Percentiles rank a stretch among this genome's conserved stretches.
These are phyloP conservation scores for Carex arenaria DNA, from an alignment of 202 grass and related monocot species.

Conservation along the genomic window DNA sequence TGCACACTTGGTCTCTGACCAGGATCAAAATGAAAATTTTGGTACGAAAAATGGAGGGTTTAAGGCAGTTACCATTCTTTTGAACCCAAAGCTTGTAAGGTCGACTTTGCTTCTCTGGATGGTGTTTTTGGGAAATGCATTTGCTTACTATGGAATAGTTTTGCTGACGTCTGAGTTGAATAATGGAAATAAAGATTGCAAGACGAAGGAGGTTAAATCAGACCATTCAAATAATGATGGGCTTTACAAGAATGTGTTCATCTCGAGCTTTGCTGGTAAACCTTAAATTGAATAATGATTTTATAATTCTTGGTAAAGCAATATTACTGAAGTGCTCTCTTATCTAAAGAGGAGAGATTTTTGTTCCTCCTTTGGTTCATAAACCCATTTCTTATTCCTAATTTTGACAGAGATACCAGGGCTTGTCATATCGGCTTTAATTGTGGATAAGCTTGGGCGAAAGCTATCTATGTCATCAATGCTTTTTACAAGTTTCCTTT, in stretches of 20 bases:
- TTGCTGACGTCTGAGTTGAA: slow-evolving; percentile 90
- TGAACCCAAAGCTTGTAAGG: slow-evolving; percentile 60
- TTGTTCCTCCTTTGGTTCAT: not conserved
- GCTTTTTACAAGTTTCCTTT: slow-evolving; percentile 77
- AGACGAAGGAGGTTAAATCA: slow-evolving; percentile 43
- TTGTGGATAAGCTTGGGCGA: slow-evolving; percentile 82
- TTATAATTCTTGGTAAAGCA: not conserved
- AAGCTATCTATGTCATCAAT: slow-evolving; percentile 90
- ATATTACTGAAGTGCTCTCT: slow-evolving; percentile 6
- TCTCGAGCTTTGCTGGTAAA: slow-evolving; percentile 93
- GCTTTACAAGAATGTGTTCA: slow-evolving; percentile 88
- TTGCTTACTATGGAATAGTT: slow-evolving; percentile 97
- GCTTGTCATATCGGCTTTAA: slow-evolving; percentile 57
- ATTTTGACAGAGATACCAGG: slow-evolving; percentile 78
- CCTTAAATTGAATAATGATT: not conserved
- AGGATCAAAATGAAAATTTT: slow-evolving; percentile 35
- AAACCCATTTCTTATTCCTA: slow-evolving; percentile 3
- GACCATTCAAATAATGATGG: slow-evolving; percentile 50
- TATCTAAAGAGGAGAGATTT: not conserved
- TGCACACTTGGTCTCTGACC: slow-evolving; percentile 36
- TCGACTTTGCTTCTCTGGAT: slow-evolving; percentile 96
- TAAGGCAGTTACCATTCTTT: slow-evolving; percentile 49
- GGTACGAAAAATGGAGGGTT: slow-evolving; percentile 45
- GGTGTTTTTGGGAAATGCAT: slow-evolving; percentile 95
- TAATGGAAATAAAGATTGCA: slow-evolving; percentile 75